Conservation (phyloP, 2,329 filamentous ascomycete species). For the Xylariaceae sp. region DNA sequence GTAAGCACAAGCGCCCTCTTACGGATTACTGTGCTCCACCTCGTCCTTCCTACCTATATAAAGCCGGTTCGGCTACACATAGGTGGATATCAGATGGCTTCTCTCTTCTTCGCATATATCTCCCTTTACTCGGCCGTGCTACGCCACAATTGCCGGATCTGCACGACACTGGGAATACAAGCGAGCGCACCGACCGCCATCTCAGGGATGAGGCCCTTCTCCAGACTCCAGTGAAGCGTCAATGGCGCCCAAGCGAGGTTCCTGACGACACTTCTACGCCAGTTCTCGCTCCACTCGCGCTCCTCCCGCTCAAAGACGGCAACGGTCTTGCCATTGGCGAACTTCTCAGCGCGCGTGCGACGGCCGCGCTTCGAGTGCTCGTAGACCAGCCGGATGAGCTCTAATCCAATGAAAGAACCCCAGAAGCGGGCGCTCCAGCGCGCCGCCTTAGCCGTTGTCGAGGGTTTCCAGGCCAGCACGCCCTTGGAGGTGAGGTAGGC, state of each 20-base stretch:
- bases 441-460: conserved; percentile 56
- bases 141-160: conserved; percentile 32
- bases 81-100: neutral
- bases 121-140: conserved; percentile 28
- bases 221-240: conserved; percentile 76
- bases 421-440: conserved; percentile 75
- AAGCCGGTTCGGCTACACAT: no score
- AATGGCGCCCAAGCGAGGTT: conserved; percentile 76
- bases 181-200: conserved; percentile 55
- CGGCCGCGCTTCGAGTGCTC: conserved; percentile 39
- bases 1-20: no score
- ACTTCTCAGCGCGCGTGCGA: conserved; percentile 33
- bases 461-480: conserved; percentile 55
- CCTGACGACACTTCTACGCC: conserved; percentile 61
- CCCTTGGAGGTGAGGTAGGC: conserved; percentile 72
- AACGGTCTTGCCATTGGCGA: conserved; percentile 40
- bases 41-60: no score
- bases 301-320: conserved; percentile 30
- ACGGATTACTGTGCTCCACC: no score
- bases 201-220: conserved; percentile 58
- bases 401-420: conserved; percentile 70
- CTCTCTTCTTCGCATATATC: no score
- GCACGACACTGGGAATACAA: conserved; percentile 33
- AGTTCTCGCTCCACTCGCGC: conserved; percentile 44
- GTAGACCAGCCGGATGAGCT: conserved; percentile 61